Evolutionary conservation across 306 rosid species (phyloP), one percentile per base, ranked within the genome.

Genomic region (Phaseolus lunatus): DNA sequence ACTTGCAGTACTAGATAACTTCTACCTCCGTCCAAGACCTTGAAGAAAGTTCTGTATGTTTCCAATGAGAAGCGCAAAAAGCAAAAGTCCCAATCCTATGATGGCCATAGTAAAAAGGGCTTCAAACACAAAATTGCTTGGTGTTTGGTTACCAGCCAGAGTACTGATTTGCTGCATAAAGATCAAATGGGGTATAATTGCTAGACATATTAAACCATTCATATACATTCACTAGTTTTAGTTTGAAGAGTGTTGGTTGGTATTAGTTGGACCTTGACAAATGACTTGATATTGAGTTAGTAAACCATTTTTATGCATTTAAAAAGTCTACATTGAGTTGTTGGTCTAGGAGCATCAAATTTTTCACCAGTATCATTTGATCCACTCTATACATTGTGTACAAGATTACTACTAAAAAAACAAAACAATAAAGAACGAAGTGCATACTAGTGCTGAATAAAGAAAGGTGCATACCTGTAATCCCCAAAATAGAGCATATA

Each of bases 11-110:
- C 23, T 11, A 56, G 11, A 19, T 62, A 54, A 31, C 16, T 39
- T 45, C 41, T 85, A 93, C 98, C 98, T 87, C 63, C 78, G 86
- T 19, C 89, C 97, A 59, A 91, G 98, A 73, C 86, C 91, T 70
- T 88, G 98, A 80, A 93, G 97, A 82, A 91, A 93, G 86, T 90
- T 91, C 77, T 93, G 98, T 85, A 93, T 91, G 68, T 93, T 87
- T 74, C 98, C 97, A 63, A 93, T 90, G 81, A 93, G 97, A 77
- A 91, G 90, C 50, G 96, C 98, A 33, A 93, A 91, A 67, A 91
- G 93, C 82, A 91, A 85, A 3, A 91, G 94, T 49, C 98, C 98
- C 47, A 87, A 72, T 70, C 96, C 96, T 29, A 87, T 82, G 70
- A 91, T 91, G 70, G 65, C 84, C 93, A 93, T 91, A 49, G 92